Percentiles rank a stretch among this genome's conserved stretches.
phyloP scores from a whole-genome alignment of 805 yeast species.

The Candida tammaniensis region DNA sequence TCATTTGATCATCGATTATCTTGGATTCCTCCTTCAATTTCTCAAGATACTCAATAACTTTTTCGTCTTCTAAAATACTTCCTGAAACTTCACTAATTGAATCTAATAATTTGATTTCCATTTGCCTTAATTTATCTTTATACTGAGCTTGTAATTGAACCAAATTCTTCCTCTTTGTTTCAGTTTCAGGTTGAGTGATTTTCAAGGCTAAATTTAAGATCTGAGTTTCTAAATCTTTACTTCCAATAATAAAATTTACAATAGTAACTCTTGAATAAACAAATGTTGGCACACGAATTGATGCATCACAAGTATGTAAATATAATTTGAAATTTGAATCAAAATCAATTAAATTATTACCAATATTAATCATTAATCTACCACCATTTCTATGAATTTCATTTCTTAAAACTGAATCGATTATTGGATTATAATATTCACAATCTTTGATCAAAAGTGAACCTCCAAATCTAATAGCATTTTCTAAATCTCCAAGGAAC shows the following conservation, averaged over 20 bases:
- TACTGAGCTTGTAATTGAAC: slow-evolving; percentile 58
- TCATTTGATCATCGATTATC: slow-evolving; percentile 50
- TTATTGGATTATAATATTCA: slow-evolving; percentile 73
- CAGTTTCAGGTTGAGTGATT: slow-evolving; percentile 64
- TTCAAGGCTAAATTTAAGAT: slow-evolving; percentile 56
- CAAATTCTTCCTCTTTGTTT: slow-evolving; percentile 52
- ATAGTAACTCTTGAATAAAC: slow-evolving; percentile 60
- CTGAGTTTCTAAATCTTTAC: slow-evolving; percentile 61
- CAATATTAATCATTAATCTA: slow-evolving; percentile 57
- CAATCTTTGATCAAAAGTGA: slow-evolving; percentile 71
- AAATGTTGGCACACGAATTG: slow-evolving; percentile 46
- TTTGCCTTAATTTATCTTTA: slow-evolving; percentile 45
- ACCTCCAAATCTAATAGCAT: slow-evolving; percentile 83
- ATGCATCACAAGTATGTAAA: slow-evolving; percentile 60
- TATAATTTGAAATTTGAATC: slow-evolving; percentile 60
- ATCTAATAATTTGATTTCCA: slow-evolving; percentile 59
- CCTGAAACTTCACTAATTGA: slow-evolving; percentile 58
- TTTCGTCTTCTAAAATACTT: slow-evolving; percentile 65
- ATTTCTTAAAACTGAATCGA: slow-evolving; percentile 57
- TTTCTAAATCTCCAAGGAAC: slow-evolving; percentile 67
- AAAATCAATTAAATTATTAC: slow-evolving; percentile 62
- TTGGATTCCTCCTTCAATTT: slow-evolving; percentile 60
- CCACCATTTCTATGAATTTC: slow-evolving; percentile 72
- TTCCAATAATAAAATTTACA: slow-evolving; percentile 72
- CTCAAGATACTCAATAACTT: slow-evolving; percentile 59